Evolutionary conservation across 208 protist species (phyloP), one percentile per base, ranked within the genome.

Genomic region (Lotmaria passim): DNA sequence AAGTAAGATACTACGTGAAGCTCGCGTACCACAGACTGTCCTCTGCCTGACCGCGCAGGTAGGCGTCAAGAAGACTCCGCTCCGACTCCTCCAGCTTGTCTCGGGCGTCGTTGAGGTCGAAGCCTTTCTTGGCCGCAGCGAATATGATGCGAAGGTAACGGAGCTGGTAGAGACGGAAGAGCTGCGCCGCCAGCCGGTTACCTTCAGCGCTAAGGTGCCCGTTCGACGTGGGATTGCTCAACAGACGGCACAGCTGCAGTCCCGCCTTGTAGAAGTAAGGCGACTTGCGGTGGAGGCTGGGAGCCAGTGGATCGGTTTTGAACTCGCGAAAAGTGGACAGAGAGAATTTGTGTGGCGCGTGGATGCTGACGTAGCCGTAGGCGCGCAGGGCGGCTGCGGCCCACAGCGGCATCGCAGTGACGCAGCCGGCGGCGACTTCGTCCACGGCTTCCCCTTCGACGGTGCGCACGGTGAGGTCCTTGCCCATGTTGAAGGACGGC

Each of bases 91-190:
- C 81, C 19, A 93, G 69, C 57, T 87, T 90, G 21, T 91, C 88
- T 6, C 85, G 58, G 21, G 87, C 69, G 62, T 93, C 88, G 65
- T 59, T 88, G 15, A 89, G 72, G 71, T 93, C 88, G 66, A 89
- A 86, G 23, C 88, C 88, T 52, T 74, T 79, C 61, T 93, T 93
- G 19, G 84, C 77, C 31, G 83, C 73, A 26, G 88, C 72, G 30
- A 81, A 75, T 56, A 93, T 85, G 75, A 93, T 81, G 51, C 81
- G 81, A 7, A 91, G 74, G 62, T 88, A 93, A n/a, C 88, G 80
- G 15, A 91, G 61, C 55, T 91, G 88, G 65, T 86, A 93, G 14
- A 93, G 71, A 23, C 83, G 75, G 67, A 89, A 87, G 36, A 93
- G 82, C 71, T 93, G 88, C 12, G 73, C 79, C 12, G 83, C 83